These are phyloP conservation scores for Cordia subcordata DNA, from an alignment of 257 asterid genomes.

Conservation along the genomic window DNA sequence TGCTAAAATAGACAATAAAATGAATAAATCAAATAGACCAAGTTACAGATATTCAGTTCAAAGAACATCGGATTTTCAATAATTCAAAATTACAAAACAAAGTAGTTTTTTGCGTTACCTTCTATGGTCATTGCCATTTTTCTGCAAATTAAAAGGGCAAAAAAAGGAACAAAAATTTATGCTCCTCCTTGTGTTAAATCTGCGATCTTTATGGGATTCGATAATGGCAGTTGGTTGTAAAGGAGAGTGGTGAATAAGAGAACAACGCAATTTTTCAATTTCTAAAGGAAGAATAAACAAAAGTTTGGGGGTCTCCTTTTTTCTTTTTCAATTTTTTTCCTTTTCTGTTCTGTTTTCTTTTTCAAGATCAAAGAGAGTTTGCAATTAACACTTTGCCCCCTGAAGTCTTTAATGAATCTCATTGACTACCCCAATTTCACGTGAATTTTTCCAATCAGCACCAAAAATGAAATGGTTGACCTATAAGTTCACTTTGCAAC, in stretches of 20 bases:
- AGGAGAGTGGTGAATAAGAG: neutral
- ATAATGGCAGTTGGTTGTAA: neutral
- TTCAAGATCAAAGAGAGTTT: neutral
- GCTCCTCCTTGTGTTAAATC: neutral
- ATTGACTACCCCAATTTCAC: neutral
- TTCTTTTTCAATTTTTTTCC: neutral
- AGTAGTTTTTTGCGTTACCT: constrained; percentile 39
- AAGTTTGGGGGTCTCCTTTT: neutral
- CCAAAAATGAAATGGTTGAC: neutral
- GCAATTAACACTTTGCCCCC: neutral
- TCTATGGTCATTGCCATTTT: constrained; percentile 84
- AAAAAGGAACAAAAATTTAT: neutral
- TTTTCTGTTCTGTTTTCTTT: neutral
- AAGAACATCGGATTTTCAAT: neutral
- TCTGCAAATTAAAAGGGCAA: neutral
- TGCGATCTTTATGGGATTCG: neutral
- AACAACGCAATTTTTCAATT: neutral
- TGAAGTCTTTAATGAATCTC: neutral
- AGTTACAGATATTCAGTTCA: neutral
- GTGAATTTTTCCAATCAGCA: neutral
- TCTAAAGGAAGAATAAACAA: neutral
- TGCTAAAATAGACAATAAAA: neutral
- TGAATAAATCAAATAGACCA: no score
- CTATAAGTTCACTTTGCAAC: no score
- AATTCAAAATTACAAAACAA: neutral